phyloP scores from a whole-genome alignment of 2,329 filamentous ascomycete species.

The Phaeosphaeria sp. region DNA sequence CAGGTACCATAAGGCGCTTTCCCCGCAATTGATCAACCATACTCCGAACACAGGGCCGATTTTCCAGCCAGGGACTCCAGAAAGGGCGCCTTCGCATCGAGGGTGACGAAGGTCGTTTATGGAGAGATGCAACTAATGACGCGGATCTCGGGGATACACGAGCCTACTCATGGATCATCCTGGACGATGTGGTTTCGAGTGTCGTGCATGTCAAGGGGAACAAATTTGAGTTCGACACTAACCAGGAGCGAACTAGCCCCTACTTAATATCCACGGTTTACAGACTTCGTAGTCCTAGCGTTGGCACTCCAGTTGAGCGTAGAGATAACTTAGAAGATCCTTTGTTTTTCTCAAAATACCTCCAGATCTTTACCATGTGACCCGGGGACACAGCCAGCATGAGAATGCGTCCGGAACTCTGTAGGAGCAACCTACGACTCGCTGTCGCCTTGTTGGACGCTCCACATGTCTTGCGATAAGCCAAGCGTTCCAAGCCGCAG shows the following conservation, averaged over 20 bases:
- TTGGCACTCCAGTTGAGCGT: no score
- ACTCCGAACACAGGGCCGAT: not conserved
- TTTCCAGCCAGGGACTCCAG: not conserved
- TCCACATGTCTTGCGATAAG: not conserved
- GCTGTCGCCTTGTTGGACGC: not conserved
- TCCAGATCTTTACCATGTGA: no score
- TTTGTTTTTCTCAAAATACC: no score
- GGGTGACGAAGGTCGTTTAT: not conserved
- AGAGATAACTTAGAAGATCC: no score
- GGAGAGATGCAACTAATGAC: not conserved
- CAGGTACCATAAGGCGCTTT: not conserved
- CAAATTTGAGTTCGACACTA: not conserved
- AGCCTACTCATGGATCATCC: not conserved
- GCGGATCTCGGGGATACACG: not conserved
- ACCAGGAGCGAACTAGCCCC: not conserved
- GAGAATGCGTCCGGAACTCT: not conserved
- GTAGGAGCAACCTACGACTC: not conserved
- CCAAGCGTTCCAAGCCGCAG: conserved; percentile 1
- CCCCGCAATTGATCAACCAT: not conserved
- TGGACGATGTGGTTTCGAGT: not conserved
- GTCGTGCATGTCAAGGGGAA: not conserved
- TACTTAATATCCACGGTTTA: no score
- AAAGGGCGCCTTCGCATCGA: not conserved
- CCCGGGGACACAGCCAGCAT: no score
- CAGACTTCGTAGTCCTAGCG: no score